Conservation (phyloP, 192 early-diverging fungal species). For the Linnemannia hyalina region DNA sequence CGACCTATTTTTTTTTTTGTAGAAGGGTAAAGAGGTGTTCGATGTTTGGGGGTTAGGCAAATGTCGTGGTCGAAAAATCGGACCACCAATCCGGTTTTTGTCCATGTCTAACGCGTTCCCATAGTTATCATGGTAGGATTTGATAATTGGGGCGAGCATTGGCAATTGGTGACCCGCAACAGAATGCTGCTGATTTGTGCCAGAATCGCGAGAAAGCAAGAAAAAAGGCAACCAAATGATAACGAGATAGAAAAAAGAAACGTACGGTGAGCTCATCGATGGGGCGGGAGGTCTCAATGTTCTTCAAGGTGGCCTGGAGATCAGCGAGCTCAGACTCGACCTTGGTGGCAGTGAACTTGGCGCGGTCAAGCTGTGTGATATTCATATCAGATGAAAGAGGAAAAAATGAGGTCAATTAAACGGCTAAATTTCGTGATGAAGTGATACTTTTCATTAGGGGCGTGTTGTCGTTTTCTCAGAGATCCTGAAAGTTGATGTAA, state of each 20-base stretch:
- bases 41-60: background rate
- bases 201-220: background rate
- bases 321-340: slow-evolving; percentile 89
- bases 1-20: slow-evolving; percentile 68
- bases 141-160: no score
- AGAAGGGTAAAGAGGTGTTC: background rate
- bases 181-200: no score
- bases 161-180: no score
- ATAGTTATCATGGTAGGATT: no score
- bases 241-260: slow-evolving; percentile 6
- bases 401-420: background rate
- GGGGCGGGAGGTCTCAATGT: slow-evolving; percentile 95
- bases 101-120: no score
- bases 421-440: no score
- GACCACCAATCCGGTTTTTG: no score
- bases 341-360: slow-evolving; percentile 86
- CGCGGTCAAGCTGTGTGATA: slow-evolving; percentile 76
- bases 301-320: slow-evolving; percentile 88
- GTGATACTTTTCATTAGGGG: background rate
- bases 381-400: no score
- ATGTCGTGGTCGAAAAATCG: no score
- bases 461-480: background rate
- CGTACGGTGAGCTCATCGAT: slow-evolving; percentile 93
- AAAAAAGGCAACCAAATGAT: background rate
- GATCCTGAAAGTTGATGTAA: slow-evolving; percentile 3